Evolutionary conservation across 1,284 basidiomycete species (phyloP).

Genomic region (Taiwanofungus camphoratus): DNA sequence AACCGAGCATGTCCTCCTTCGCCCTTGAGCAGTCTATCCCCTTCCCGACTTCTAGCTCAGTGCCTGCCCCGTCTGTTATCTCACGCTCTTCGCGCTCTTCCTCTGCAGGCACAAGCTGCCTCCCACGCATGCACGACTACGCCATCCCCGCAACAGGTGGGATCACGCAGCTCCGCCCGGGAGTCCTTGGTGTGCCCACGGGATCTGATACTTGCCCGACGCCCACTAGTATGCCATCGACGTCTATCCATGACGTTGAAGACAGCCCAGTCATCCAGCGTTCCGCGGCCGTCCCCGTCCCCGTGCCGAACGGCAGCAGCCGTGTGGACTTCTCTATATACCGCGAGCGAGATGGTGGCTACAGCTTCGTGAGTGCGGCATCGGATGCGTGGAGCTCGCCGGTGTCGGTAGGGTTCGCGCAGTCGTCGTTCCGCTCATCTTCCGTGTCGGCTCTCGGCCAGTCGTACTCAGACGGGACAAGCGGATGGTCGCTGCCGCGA

Average conservation of each 20-base stretch:
- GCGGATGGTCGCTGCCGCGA: conserved; percentile 47
- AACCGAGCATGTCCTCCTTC: conserved; percentile 16
- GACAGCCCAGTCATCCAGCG: conserved; percentile 10
- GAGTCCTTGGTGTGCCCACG: conserved; percentile 47
- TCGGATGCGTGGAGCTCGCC: conserved; percentile 25
- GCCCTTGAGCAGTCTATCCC: conserved; percentile 20
- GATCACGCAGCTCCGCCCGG: conserved; percentile 53
- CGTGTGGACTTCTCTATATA: conserved; percentile 14
- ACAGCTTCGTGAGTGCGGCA: conserved; percentile 19
- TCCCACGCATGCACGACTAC: conserved; percentile 65
- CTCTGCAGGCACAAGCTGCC: conserved; percentile 33
- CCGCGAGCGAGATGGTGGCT: conserved; percentile 17
- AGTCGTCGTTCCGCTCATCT: conserved; percentile 26
- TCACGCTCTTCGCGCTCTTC: conserved; percentile 28
- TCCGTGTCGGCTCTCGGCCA: conserved; percentile 16
- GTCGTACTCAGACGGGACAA: conserved; percentile 27
- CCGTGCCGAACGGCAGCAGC: conserved; percentile 8
- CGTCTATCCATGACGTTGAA: conserved; percentile 10
- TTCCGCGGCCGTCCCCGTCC: conserved; percentile 21
- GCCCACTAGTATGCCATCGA: too few species aligned
- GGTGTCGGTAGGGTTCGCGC: conserved; percentile 23
- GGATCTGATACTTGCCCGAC: conserved; percentile 9
- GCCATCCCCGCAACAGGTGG: conserved; percentile 36
- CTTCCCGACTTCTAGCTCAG: conserved; percentile 36
- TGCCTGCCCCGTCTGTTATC: conserved; percentile 28